These are phyloP conservation scores for Candida ipomoeae DNA, from an alignment of 805 yeast genomes.

Conservation along the genomic window DNA sequence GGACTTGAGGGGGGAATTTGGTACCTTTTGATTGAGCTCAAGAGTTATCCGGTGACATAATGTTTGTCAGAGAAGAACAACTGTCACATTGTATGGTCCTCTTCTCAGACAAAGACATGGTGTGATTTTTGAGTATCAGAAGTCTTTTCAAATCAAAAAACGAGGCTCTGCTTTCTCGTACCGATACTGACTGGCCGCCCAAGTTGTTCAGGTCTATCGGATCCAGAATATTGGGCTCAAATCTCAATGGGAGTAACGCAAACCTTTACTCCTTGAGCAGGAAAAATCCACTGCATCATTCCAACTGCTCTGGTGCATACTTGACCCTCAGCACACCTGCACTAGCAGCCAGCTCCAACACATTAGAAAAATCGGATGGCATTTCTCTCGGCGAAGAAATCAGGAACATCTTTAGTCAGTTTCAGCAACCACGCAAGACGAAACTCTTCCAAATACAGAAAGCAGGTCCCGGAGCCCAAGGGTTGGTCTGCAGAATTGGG, in stretches of 20 bases:
- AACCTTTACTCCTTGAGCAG: constrained; percentile 30
- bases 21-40: too few species aligned
- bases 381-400: constrained; percentile 12
- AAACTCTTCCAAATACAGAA: constrained; percentile 11
- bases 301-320: constrained; percentile 11
- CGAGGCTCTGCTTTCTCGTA: constrained; percentile 48
- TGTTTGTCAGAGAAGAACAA: too few species aligned
- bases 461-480: constrained; percentile 1
- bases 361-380: constrained; percentile 16
- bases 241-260: constrained; percentile 19
- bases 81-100: too few species aligned
- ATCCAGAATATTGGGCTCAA: constrained; percentile 28
- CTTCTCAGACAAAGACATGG: too few species aligned
- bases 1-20: not conserved
- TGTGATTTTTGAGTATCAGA: too few species aligned
- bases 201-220: constrained; percentile 45
- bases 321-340: constrained; percentile 11
- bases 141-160: constrained; percentile 42
- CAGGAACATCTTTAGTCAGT: constrained; percentile 16
- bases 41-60: too few species aligned
- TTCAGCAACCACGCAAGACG: constrained; percentile 13
- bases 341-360: constrained; percentile 12
- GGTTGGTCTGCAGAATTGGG: constrained; percentile 30
- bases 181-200: constrained; percentile 51
- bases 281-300: constrained; percentile 24